These are phyloP conservation scores for Phytophthora constricta DNA, from an alignment of 352 stramenopile species.

Conservation along the genomic window DNA sequence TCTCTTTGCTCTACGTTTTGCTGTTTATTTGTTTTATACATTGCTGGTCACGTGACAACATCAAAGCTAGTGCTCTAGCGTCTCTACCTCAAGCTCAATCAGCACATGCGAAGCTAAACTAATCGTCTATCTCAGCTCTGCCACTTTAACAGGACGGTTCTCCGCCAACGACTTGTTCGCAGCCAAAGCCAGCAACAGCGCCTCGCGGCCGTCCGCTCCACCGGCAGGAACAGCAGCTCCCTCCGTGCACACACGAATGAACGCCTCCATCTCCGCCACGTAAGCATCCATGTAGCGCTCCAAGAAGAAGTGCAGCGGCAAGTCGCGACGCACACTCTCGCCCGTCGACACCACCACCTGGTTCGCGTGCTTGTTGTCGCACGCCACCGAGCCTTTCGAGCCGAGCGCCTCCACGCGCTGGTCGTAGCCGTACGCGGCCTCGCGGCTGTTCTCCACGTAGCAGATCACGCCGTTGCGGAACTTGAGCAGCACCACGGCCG, in stretches of 20 bases:
- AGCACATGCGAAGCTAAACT: conserved; percentile 17
- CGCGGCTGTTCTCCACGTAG: conserved; percentile 95
- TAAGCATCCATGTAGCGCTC: conserved; percentile 93
- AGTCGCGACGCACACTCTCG: conserved; percentile 65
- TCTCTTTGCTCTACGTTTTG: conserved; percentile 19
- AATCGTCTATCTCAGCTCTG: conserved; percentile 48
- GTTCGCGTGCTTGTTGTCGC: conserved; percentile 95
- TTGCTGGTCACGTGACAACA: conserved; percentile 23
- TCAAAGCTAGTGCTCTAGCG: conserved; percentile 20
- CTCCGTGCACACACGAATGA: conserved; percentile 64
- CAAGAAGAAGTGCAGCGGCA: conserved; percentile 96
- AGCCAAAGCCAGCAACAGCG: conserved; percentile 69
- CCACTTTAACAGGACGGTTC: conserved; percentile 72
- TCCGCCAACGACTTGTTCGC: conserved; percentile 72
- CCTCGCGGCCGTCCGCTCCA: conserved; percentile 65
- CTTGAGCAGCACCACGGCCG: conserved; percentile 90
- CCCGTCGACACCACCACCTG: conserved; percentile 70
- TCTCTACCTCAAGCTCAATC: conserved; percentile 26
- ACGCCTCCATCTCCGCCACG: conserved; percentile 73
- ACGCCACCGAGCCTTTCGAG: conserved; percentile 90
- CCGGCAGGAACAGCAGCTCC: conserved; percentile 52
- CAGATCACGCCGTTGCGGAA: conserved; percentile 91
- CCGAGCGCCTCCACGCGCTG: conserved; percentile 94
- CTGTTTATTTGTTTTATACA: conserved; percentile 22
- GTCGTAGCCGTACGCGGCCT: conserved; percentile 95